Base-by-base conservation (phyloP, 805 yeast genomes). In the Candida nemodendra region DNA sequence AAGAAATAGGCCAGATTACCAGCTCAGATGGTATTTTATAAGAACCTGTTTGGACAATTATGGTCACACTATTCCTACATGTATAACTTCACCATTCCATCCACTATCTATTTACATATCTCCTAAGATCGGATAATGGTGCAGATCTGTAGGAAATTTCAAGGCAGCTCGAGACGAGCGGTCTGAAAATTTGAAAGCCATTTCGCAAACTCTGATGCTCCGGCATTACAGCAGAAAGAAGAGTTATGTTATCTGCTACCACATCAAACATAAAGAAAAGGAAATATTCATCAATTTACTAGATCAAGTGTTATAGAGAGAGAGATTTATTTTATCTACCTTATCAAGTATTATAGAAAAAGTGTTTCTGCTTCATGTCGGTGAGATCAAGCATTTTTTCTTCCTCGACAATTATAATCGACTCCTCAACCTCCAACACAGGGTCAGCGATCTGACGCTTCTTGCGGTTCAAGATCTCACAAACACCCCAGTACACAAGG, bases 281-380 rank as follows among this genome's bases (percentile, higher is more conserved):
- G 11, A 8, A 21, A 21, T 21, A 8, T 11, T 11, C 9, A 21
- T 8, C 9, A 11, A 21, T 11, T 21, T 8, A 8, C 11, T 21
- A 21, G 9, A 21, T 11, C 24, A 11, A 21, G 24, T 8, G 24
- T 21, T 21, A 7, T 21, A 8, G 11, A 21, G 7, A 11, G 24
- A 21, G 7, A 21, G 7, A 21, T 21, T 21, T 21, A 21, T n/a
- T n/a, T n/a, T n/a, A n/a, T n/a, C n/a, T n/a, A n/a, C n/a, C n/a
- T n/a, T n/a, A n/a, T 29, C 29, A 38, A 15, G 44, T 40, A 21
- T 33, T 35, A 30, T 40, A 40, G 18, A 18, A 16, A 24, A 40
- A 41, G 24, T 41, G 44, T 4, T 22, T 28, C 29, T 36, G 40
- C 29, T 41, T 29, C 30, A 14, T 28, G 27, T 41, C 44, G 4